phyloP scores from a whole-genome alignment of 352 stramenopile species.

The Thraustotheca clavata region DNA sequence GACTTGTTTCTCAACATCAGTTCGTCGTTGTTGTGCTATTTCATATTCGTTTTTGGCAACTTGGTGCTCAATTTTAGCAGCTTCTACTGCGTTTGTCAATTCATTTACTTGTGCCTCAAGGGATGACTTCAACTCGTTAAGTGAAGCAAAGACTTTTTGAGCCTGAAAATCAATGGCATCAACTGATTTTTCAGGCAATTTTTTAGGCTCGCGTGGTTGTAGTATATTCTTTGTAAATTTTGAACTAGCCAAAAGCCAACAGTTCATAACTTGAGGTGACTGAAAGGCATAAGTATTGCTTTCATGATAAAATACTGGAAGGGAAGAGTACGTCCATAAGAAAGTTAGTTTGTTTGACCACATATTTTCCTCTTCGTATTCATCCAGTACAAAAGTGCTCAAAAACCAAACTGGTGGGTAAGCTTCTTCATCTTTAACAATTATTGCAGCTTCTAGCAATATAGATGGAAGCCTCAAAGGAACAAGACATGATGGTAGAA shows the following conservation, averaged over 20 bases:
- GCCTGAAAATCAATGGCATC: slow-evolving; percentile 7
- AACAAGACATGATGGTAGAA: slow-evolving; percentile 19
- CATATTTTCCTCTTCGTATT: neutral
- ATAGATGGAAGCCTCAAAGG: slow-evolving; percentile 10
- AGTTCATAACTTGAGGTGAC: neutral
- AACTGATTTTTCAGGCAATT: neutral
- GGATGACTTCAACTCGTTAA: slow-evolving; percentile 6
- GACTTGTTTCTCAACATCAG: slow-evolving; percentile 27
- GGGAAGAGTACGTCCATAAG: neutral
- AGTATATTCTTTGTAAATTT: neutral
- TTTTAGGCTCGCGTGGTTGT: neutral
- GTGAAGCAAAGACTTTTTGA: neutral
- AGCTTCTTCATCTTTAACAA: neutral
- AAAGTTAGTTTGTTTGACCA: neutral
- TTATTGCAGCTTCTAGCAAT: neutral
- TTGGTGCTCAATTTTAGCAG: slow-evolving; percentile 12
- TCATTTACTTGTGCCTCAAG: slow-evolving; percentile 27
- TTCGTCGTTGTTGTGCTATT: slow-evolving; percentile 24
- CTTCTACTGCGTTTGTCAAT: slow-evolving; percentile 23
- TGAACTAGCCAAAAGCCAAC: neutral
- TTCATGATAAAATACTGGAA: slow-evolving; percentile 1
- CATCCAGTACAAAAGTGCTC: neutral
- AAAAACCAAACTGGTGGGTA: neutral
- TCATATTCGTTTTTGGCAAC: slow-evolving; percentile 28
- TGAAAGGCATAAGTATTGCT: neutral